A percentile compares a stretch with the other conserved stretches of the same genome.
Conservation (phyloP, 2,329 filamentous ascomycete species). For the Metarhizium guizhouense region DNA sequence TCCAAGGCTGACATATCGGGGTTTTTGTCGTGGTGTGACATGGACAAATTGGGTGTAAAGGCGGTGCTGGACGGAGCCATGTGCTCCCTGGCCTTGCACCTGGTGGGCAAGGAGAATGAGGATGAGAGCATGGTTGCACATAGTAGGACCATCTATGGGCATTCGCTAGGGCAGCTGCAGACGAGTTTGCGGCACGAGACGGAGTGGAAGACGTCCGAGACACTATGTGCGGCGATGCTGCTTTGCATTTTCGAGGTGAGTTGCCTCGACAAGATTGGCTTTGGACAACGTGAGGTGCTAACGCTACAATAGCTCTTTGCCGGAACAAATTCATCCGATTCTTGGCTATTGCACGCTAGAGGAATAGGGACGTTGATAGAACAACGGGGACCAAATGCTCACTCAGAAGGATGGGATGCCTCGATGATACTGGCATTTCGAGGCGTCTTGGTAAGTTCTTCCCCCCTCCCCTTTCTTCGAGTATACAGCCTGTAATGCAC, state of each 20-base stretch:
- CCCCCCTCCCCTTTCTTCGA: neutral
- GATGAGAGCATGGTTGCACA: constrained; percentile 21
- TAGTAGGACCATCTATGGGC: constrained; percentile 29
- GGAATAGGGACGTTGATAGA: constrained; percentile 29
- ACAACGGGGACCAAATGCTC: constrained; percentile 26
- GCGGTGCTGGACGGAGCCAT: constrained; percentile 29
- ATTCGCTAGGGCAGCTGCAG: constrained; percentile 26
- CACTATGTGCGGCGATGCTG: constrained; percentile 31
- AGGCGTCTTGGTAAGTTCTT: constrained; percentile 25
- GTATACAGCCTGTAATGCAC: neutral
- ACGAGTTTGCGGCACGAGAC: constrained; percentile 24
- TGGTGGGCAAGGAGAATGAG: constrained; percentile 25
- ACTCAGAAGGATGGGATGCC: constrained; percentile 25
- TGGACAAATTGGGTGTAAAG: constrained; percentile 23
- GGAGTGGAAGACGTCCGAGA: constrained; percentile 31
- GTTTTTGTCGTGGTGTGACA: constrained; percentile 18
- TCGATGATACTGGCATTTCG: constrained; percentile 29
- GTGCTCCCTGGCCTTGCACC: constrained; percentile 27
- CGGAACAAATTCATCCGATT: constrained; percentile 25
- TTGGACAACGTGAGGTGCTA: neutral
- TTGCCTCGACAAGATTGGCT: neutral
- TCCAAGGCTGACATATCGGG: constrained; percentile 11
- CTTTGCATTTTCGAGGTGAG: constrained; percentile 30
- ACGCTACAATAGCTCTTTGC: constrained; percentile 26
- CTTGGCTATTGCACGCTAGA: constrained; percentile 30